A percentile compares a stretch with the other conserved stretches of the same genome.
Conservation (phyloP, 805 yeast genomes). For the Teunomyces cretensis region DNA sequence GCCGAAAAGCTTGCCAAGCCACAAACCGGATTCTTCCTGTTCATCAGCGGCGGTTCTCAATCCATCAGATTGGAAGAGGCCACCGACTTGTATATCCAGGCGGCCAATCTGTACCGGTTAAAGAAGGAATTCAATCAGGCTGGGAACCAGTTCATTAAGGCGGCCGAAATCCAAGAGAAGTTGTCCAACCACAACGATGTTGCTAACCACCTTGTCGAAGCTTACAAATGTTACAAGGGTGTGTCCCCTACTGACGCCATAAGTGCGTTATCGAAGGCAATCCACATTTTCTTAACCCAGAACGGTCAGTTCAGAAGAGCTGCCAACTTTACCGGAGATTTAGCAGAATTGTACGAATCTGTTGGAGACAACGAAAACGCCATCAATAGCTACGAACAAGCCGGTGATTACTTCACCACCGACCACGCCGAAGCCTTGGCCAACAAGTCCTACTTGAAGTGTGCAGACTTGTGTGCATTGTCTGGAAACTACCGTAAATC, state of each 20-base stretch:
- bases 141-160: constrained; percentile 80
- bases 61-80: constrained; percentile 83
- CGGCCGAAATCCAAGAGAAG: constrained; percentile 75
- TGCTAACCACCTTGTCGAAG: constrained; percentile 85
- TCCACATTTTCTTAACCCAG: constrained; percentile 72
- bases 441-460: constrained; percentile 82
- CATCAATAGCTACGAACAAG: constrained; percentile 76
- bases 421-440: constrained; percentile 92
- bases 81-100: constrained; percentile 83
- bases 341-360: constrained; percentile 82
- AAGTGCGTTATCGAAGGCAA: constrained; percentile 70
- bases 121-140: constrained; percentile 72
- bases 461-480: constrained; percentile 81
- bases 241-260: constrained; percentile 78
- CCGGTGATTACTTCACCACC: constrained; percentile 93
- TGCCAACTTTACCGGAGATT: constrained; percentile 88
- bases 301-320: constrained; percentile 96
- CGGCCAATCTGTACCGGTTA: constrained; percentile 86
- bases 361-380: constrained; percentile 69
- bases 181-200: constrained; percentile 86
- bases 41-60: constrained; percentile 61
- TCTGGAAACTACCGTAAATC: constrained; percentile 73
- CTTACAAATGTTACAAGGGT: constrained; percentile 79
- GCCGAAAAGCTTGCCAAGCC: constrained; percentile 51
- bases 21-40: constrained; percentile 66